Evolutionary conservation across 495 filamentous ascomycete genomes (phyloP).

Genomic region (Podospora sp.): DNA sequence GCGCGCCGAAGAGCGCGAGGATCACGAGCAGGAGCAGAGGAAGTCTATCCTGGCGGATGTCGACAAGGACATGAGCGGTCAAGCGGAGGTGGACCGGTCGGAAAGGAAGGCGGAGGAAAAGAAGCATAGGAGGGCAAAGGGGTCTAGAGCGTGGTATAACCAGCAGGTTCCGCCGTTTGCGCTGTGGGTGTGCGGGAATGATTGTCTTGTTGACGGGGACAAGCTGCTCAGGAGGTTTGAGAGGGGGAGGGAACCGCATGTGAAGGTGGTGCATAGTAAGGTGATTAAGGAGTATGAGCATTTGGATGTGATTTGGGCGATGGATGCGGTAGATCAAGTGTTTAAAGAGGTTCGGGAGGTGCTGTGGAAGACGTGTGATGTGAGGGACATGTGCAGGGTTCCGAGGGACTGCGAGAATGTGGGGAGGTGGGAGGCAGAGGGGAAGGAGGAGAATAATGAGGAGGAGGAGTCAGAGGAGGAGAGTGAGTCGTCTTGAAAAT

Average conservation of each 20-base stretch:
- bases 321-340: slow-evolving; percentile 83
- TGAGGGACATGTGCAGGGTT: slow-evolving; percentile 58
- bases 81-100: slow-evolving; percentile 6
- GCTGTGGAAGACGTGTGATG: slow-evolving; percentile 71
- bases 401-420: slow-evolving; percentile 66
- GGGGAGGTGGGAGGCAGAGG: slow-evolving; percentile 33
- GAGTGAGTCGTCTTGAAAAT: slow-evolving; percentile 2
- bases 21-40: slow-evolving; percentile 40
- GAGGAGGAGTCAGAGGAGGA: slow-evolving; percentile 17
- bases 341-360: slow-evolving; percentile 80
- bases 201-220: slow-evolving; percentile 81
- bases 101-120: slow-evolving; percentile 22
- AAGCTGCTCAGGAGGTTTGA: slow-evolving; percentile 74
- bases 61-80: slow-evolving; percentile 21
- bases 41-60: slow-evolving; percentile 21
- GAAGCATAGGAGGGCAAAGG: slow-evolving; percentile 37
- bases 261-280: slow-evolving; percentile 76
- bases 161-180: slow-evolving; percentile 79
- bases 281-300: slow-evolving; percentile 92
- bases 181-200: slow-evolving; percentile 82
- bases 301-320: slow-evolving; percentile 94
- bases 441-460: slow-evolving; percentile 18
- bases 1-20: slow-evolving; percentile 64
- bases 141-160: slow-evolving; percentile 77
- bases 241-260: slow-evolving; percentile 78